A percentile compares a stretch with the other conserved stretches of the same genome.
Conservation (phyloP, 1,139 yeast species). For the Taphrina flavorubra region DNA sequence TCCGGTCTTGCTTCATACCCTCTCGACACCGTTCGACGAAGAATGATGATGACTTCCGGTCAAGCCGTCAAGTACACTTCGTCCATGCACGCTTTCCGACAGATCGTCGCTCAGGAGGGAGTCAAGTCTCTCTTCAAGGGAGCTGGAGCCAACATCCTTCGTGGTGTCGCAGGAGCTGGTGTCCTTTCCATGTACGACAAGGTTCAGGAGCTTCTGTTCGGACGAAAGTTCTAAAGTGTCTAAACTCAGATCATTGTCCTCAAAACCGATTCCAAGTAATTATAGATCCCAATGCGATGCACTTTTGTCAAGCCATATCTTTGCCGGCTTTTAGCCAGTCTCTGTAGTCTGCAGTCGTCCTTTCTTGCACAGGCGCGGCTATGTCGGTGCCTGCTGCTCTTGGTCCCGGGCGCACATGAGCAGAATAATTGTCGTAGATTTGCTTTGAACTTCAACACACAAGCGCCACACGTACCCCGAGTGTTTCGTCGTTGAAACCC, state of each 20-base stretch:
- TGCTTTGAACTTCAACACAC: no score
- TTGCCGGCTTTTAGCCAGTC: neutral
- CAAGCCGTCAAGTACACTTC: conserved; percentile 77
- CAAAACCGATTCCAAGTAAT: neutral
- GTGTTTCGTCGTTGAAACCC: neutral
- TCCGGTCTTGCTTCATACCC: conserved; percentile 83
- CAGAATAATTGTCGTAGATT: no score
- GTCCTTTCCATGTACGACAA: conserved; percentile 80
- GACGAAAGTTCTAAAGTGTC: conserved; percentile 55
- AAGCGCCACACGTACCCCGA: neutral
- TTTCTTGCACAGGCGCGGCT: no score
- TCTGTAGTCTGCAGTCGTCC: neutral
- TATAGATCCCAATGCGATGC: conserved; percentile 16
- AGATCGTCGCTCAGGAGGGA: conserved; percentile 78
- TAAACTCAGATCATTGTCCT: neutral
- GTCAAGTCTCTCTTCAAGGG: conserved; percentile 76
- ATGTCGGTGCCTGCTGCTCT: no score
- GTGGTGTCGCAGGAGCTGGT: conserved; percentile 91
- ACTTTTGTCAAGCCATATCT: neutral
- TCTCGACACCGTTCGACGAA: conserved; percentile 81
- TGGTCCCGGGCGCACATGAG: no score
- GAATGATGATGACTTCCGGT: conserved; percentile 88
- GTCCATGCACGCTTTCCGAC: conserved; percentile 72
- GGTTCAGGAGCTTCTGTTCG: conserved; percentile 73
- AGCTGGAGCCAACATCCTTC: conserved; percentile 84